Percentiles rank a stretch among this genome's conserved stretches.
phyloP scores from a whole-genome alignment of 306 rosid species.

The Vicia faba region DNA sequence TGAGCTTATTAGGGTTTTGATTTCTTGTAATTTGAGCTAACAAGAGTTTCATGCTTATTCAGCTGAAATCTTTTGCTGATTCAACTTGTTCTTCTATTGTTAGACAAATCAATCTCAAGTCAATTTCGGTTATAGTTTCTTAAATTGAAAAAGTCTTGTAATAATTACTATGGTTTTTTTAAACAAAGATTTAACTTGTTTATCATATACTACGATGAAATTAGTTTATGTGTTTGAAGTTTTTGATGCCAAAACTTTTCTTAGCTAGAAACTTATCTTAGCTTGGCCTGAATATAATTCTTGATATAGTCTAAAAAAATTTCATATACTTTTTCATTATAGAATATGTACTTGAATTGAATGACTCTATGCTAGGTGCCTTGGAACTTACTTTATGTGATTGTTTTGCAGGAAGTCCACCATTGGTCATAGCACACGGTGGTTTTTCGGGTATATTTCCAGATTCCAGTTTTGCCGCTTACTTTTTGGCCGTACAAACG shows the following conservation, averaged over 20 bases:
- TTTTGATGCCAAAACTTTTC: no score
- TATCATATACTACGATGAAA: not conserved
- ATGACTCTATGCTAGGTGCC: not conserved
- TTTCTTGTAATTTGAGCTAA: not conserved
- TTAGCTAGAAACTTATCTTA: no score
- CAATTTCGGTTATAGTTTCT: not conserved
- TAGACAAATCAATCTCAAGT: not conserved
- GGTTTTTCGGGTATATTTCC: constrained; percentile 92
- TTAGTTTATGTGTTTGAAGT: not conserved
- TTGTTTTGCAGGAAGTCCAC: constrained; percentile 62
- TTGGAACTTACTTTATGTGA: constrained; percentile 21
- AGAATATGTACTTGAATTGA: not conserved
- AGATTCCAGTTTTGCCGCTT: constrained; percentile 60
- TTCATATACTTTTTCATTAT: not conserved
- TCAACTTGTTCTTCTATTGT: not conserved
- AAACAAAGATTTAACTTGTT: not conserved
- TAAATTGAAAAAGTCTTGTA: constrained; percentile 7
- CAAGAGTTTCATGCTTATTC: constrained; percentile 18
- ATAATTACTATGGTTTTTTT: not conserved
- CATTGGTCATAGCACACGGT: constrained; percentile 76
- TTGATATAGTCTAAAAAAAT: not conserved
- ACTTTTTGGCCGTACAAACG: constrained; percentile 25
- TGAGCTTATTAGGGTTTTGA: not conserved
- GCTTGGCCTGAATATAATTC: constrained; percentile 1
- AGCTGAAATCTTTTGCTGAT: not conserved